A percentile compares a stretch with the other conserved stretches of the same genome.
Conservation (phyloP, 331 rosid species). For the Acacia pycnantha region DNA sequence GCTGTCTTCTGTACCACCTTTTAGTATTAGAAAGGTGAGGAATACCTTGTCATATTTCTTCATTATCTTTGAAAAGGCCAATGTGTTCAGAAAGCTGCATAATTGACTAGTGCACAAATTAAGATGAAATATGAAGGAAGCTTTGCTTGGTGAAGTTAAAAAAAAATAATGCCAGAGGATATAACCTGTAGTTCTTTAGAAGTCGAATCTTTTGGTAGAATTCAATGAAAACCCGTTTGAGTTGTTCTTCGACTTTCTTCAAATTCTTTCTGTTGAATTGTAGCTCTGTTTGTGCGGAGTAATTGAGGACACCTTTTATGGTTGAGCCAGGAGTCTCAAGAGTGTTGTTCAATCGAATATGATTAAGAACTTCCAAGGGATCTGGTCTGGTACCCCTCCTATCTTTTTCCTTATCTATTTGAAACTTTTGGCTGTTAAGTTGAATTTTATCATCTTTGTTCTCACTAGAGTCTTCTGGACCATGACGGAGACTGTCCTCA, state of each 20-base stretch:
- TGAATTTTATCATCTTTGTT: conserved; percentile 18
- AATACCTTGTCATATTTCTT: conserved; percentile 81
- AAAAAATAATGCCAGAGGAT: background rate
- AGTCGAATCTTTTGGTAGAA: conserved; percentile 69
- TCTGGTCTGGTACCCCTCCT: conserved; percentile 34
- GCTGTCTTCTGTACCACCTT: background rate
- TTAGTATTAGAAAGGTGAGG: background rate
- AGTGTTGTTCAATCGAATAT: conserved; percentile 51
- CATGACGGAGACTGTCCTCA: conserved; percentile 40
- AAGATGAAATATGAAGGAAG: conserved; percentile 15
- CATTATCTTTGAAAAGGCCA: conserved; percentile 83
- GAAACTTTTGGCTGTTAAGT: background rate
- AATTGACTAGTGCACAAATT: background rate
- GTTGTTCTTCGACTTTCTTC: conserved; percentile 47
- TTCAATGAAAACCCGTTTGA: conserved; percentile 48
- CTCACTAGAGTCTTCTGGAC: conserved; percentile 24
- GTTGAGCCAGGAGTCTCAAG: conserved; percentile 68
- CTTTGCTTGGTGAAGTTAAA: background rate
- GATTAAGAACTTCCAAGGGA: conserved; percentile 51
- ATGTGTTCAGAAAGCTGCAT: conserved; percentile 58
- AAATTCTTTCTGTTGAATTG: conserved; percentile 53
- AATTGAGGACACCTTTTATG: conserved; percentile 53
- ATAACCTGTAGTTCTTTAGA: conserved; percentile 60
- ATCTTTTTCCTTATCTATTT: conserved; percentile 10
- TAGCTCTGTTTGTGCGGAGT: conserved; percentile 45